Evolutionary conservation across 306 rosid species (phyloP), one percentile per base, ranked within the genome.

Genomic region (Dicorynia guianensis): DNA sequence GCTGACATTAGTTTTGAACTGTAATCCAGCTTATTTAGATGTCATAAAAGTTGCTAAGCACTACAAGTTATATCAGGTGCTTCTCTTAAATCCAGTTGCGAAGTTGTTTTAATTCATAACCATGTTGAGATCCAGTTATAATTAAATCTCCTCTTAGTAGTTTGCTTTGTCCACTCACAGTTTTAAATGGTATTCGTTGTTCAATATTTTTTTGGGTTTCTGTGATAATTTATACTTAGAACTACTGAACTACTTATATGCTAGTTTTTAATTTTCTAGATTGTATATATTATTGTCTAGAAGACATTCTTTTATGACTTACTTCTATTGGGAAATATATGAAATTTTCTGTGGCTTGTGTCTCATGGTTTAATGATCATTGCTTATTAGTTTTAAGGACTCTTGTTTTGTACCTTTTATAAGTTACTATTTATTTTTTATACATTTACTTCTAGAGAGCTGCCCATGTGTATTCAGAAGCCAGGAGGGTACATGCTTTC

Each of bases 401-500:
- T 17, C 44, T 58, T 35, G 25, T 5, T 50, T 76, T 78, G 33
- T 25, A 48, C 36, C 46, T 55, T 76, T 71, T 42, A 69, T 59
- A 8, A 39, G 43, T 48, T 71, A 15, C 7, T 53, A 36, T 75
- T 57, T 78, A 63, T 63, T 69, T 56, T 53, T 82, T 77, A 78
- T 50, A 8, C 20, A 54, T 67, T 69, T 78, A 49, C 64, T 77
- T 76, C 71, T 55, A 96, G 98, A 90, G 99, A 86, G 97, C 99
- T 20, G 76, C 93, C 9, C 99, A 96, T 43, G 99, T 96, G 58
- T 96, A 96, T 82, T 96, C 99, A 58, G 98, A 96, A 85, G 99
- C 99, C 79, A 96, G 54, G 83, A 87, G 99, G 72, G 99, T 96
- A 42, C 80, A 86, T 73, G 93, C 87, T 63, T 92, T 96, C 84